Base-by-base conservation (phyloP, 106 monocot species). In the Vanilla planifolia region DNA sequence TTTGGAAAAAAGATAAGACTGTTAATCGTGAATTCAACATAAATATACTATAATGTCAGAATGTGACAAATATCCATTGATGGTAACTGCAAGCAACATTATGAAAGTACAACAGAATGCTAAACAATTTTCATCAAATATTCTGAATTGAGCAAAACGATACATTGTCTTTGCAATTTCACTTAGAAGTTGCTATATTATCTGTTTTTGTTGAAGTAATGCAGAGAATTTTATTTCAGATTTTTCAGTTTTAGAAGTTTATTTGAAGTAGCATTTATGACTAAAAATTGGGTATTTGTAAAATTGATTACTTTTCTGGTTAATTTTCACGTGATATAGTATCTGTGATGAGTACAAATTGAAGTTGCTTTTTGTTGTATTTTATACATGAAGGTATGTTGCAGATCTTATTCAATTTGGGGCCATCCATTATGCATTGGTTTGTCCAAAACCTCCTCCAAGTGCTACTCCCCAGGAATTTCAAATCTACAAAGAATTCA, bases 331-430 rank as follows among this genome's bases (percentile, higher is more conserved):
- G 15, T 34, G n/a, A 6, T 36, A 34, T 2, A 20, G 57, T 2
- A 5, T 57, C 35, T 57, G 57, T 36, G 15, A n/a, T 21, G 20
- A 20, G 19, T 53, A 33, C 42, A 59, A 67, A 62, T 59, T 43
- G 28, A 48, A 58, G 46, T 8, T 28, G 5, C 41, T 45, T 55
- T 48, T 48, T 51, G 8, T 74, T 64, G 62, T 75, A 59, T 63
- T 75, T 68, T 75, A 77, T 65, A 30, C 72, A 34, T 81, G 67
- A 90, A 96, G 96, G 69, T 98, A 66, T 82, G 96, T 88, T 80
- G 74, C 77, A 85, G 96, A 98, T 85, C 82, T 98, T 52, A 92
- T 98, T 59, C 76, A 71, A 55, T 98, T 98, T 62, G 96, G 96
- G 20, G 96, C 96, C 40, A 88, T 98, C 32, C 68, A 88, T 67